These are phyloP conservation scores for Claviceps humidiphila DNA, from an alignment of 2,329 filamentous ascomycete genomes.

Conservation along the genomic window DNA sequence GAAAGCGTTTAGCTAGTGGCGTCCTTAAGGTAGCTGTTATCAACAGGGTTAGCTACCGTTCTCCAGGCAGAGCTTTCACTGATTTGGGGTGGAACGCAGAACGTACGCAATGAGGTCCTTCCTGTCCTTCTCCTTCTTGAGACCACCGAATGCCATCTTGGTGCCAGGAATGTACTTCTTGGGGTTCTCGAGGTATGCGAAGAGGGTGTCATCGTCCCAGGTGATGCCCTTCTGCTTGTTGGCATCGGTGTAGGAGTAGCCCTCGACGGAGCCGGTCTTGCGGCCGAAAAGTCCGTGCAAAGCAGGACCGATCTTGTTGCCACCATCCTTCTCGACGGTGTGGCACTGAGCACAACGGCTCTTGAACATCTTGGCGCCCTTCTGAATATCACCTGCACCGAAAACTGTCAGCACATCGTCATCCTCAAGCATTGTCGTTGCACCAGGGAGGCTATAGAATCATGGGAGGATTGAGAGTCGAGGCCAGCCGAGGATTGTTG, in stretches of 20 bases:
- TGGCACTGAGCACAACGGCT: conserved; percentile 98
- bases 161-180: conserved; percentile 99
- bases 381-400: conserved; percentile 70
- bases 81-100: neutral
- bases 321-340: conserved; percentile 77
- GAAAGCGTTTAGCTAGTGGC: conserved; percentile 47
- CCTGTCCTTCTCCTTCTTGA: conserved; percentile 99
- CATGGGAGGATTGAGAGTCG: too few species aligned
- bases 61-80: too few species aligned
- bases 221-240: conserved; percentile 94
- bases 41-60: conserved; percentile 13
- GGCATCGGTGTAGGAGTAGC: conserved; percentile 96
- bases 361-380: conserved; percentile 99
- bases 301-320: conserved; percentile 97
- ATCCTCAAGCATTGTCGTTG: neutral
- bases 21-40: conserved; percentile 50
- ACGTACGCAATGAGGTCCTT: conserved; percentile 96
- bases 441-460: too few species aligned
- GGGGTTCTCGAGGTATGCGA: conserved; percentile 98
- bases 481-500: neutral
- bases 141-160: conserved; percentile 99
- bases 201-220: conserved; percentile 81
- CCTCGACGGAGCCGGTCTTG: conserved; percentile 80
- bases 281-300: conserved; percentile 96
- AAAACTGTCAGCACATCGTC: neutral